Evolutionary conservation across 371 early-diverging fungal species (phyloP).

Genomic region (Zychaea mexicana): DNA sequence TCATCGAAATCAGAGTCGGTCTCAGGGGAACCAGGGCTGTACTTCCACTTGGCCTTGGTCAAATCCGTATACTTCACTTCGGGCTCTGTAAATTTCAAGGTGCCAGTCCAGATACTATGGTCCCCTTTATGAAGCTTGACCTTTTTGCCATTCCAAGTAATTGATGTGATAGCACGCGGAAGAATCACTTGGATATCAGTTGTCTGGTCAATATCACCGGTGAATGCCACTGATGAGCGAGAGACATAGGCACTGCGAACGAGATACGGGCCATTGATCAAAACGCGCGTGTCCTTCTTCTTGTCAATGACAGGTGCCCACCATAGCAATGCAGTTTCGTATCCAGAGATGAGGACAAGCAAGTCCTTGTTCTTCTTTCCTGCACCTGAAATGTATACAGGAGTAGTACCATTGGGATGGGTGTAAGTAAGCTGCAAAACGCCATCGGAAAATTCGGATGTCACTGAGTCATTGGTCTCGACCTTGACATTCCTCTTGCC

Average conservation of each 20-base stretch:
- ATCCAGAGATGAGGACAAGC: constrained; percentile 18
- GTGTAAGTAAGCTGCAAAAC: constrained; percentile 22
- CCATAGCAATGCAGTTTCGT: constrained; percentile 14
- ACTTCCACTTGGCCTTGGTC: constrained; percentile 20
- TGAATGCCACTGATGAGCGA: constrained; percentile 3
- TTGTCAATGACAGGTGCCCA: constrained; percentile 17
- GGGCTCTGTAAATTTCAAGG: constrained; percentile 5
- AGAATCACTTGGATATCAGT: constrained; percentile 19
- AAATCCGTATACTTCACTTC: constrained; percentile 11
- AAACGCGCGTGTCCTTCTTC: neutral
- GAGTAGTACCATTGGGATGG: constrained; percentile 17
- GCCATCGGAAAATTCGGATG: neutral
- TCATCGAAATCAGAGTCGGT: constrained; percentile 24
- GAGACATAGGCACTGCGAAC: constrained; percentile 21
- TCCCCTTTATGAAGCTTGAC: constrained; percentile 1
- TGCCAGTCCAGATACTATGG: constrained; percentile 15
- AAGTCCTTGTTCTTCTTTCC: constrained; percentile 13
- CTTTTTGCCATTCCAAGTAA: constrained; percentile 20
- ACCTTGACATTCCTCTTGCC: too few species aligned
- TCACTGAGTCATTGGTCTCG: constrained; percentile 1
- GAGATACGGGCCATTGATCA: constrained; percentile 25
- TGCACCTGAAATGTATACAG: neutral
- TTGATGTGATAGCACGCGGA: constrained; percentile 1
- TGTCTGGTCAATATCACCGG: constrained; percentile 18
- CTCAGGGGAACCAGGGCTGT: constrained; percentile 24